phyloP scores from a whole-genome alignment of 176 grass and related monocot genomes.

The Carex parvula region DNA sequence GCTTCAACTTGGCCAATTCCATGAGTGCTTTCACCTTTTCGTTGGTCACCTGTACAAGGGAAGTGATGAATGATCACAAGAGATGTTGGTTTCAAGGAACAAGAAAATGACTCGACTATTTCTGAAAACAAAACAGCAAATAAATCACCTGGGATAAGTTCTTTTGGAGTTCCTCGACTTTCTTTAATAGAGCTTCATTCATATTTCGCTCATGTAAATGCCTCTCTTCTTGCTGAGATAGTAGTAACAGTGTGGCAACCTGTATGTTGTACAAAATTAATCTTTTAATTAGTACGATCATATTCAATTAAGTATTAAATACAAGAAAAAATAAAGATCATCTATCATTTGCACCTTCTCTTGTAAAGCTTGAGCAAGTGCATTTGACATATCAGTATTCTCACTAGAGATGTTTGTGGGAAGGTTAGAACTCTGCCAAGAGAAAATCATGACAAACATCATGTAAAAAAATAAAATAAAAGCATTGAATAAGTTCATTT shows the following conservation, averaged over 20 bases:
- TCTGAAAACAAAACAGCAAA: slow-evolving; percentile 11
- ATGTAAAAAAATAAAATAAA: slow-evolving; percentile 16
- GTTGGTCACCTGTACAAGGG: slow-evolving; percentile 62
- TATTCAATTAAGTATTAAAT: background rate
- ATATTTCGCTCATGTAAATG: slow-evolving; percentile 75
- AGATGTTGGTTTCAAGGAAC: background rate
- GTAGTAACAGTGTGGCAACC: slow-evolving; percentile 78
- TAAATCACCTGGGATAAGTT: slow-evolving; percentile 79
- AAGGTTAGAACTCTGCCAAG: slow-evolving; percentile 33
- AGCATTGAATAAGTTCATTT: background rate
- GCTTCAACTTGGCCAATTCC: slow-evolving; percentile 85
- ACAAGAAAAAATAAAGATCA: background rate
- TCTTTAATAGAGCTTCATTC: slow-evolving; percentile 52
- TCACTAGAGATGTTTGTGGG: slow-evolving; percentile 26
- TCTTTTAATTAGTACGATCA: background rate
- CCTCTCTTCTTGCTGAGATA: slow-evolving; percentile 96
- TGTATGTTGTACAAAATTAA: slow-evolving; percentile 29
- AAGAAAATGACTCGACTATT: slow-evolving; percentile 14
- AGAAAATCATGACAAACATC: slow-evolving; percentile 27
- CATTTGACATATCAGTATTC: slow-evolving; percentile 45
- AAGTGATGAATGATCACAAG: slow-evolving; percentile 14
- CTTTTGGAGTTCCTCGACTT: slow-evolving; percentile 70
- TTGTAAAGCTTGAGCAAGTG: slow-evolving; percentile 80
- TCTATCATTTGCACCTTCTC: slow-evolving; percentile 55
- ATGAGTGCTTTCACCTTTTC: slow-evolving; percentile 85